Evolutionary conservation across 129 eudicot species (phyloP).

Genomic region (Pseudognaphalium luteoalbum): DNA sequence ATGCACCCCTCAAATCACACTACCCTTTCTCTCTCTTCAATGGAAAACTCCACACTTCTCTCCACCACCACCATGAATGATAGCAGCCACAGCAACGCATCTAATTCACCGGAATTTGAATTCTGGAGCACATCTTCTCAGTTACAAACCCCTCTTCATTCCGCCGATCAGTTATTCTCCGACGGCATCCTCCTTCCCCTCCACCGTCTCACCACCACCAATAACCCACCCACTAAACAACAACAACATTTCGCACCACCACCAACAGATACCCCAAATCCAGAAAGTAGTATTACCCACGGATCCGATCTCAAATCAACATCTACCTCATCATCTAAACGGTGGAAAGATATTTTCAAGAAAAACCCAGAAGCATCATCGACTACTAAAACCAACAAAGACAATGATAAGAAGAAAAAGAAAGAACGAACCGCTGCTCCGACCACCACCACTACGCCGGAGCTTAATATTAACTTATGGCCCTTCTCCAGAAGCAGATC

Average conservation of each 20-base stretch:
- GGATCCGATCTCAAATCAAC: constrained; percentile 30
- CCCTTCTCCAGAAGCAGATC: constrained; percentile 91
- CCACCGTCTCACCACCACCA: constrained; percentile 34
- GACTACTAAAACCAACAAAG: constrained; percentile 5
- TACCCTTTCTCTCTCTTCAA: constrained; percentile 15
- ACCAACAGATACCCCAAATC: background rate
- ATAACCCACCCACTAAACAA: constrained; percentile 28
- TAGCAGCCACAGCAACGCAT: constrained; percentile 25
- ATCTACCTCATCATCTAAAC: constrained; percentile 45
- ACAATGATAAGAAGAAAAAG: constrained; percentile 40
- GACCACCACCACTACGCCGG: constrained; percentile 43
- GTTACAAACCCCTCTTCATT: constrained; percentile 50
- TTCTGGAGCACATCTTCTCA: constrained; percentile 56
- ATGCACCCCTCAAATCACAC: constrained; percentile 24
- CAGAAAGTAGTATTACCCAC: background rate
- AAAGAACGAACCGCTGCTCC: constrained; percentile 28
- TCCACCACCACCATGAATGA: constrained; percentile 18
- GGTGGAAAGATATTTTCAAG: constrained; percentile 83
- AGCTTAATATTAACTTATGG: constrained; percentile 89
- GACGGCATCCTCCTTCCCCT: constrained; percentile 79
- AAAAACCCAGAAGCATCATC: constrained; percentile 22
- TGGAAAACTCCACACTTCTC: constrained; percentile 21
- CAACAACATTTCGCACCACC: background rate
- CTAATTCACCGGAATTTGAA: constrained; percentile 75
- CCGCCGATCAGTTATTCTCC: constrained; percentile 81